Base-by-base conservation (phyloP, 2,329 filamentous ascomycete genomes). In the Neopestalotiopsis sp. region DNA sequence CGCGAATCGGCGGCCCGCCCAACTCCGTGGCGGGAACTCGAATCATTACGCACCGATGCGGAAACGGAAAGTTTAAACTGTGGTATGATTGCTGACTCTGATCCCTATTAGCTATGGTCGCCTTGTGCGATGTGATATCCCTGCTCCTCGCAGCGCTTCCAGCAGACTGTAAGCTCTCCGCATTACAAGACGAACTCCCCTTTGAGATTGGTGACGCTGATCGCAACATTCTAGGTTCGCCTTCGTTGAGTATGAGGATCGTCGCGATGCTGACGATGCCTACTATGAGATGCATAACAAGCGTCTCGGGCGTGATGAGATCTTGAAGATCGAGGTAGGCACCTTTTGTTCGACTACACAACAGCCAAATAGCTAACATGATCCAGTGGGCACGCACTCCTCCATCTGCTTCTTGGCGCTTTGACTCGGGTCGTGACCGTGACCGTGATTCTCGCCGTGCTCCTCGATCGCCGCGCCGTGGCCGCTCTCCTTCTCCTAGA, bases 241-340 rank as follows among this genome's bases (percentile, higher is more conserved):
- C 49, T 99, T 99, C 81, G 96, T 99, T 73, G 96, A 99, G 84
- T 99, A 99, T 82, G 96, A 99, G 86, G 97, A 95, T 82, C 94
- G 95, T 77, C 95, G 96, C 76, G 96, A 99, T 86, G 95, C 96
- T 72, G 96, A 99, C 82, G 96, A 99, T 84, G 96, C 96, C 62
- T 99, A 99, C 81, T 94, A 99, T 82, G 96, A 99, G 85, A 99
- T 99, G 96, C 96, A 99, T 81, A 98, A 98, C 87, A 98, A 98
- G 90, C 94, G 95, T 74, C 94, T 99, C 75, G 95, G 94, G 62
- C 92, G 95, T 72, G 96, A 99, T 79, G 96, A 99, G 78, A 85
- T 97, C 70, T 81, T 99, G 84, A 99, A 99, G 86, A 98, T 99
- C 74, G 96, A 99, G 89, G 96, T 97, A 84, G 74, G 88, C 75